phyloP scores from a whole-genome alignment of 768 basidiomycete species.

The Mycena haematopus region DNA sequence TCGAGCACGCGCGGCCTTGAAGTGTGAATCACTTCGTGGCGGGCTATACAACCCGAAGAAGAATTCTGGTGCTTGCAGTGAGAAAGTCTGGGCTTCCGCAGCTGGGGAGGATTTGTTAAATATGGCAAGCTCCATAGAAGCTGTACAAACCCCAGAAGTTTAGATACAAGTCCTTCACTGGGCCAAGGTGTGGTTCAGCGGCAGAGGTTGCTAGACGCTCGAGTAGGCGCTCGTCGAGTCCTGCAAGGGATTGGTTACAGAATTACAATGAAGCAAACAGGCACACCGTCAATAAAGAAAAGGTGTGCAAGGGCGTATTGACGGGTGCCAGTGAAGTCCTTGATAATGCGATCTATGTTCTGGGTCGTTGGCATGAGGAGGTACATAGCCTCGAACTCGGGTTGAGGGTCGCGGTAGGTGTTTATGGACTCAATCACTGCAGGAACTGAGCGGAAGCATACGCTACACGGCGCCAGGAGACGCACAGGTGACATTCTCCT shows the following conservation, averaged over 20 bases:
- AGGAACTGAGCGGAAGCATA: constrained; percentile 19
- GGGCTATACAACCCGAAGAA: constrained; percentile 94
- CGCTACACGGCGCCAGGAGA: constrained; percentile 26
- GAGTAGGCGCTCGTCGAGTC: constrained; percentile 79
- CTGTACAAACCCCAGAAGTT: constrained; percentile 86
- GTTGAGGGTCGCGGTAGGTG: constrained; percentile 80
- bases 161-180: constrained; percentile 85
- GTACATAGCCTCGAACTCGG: constrained; percentile 90
- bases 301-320: constrained; percentile 88
- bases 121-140: background rate
- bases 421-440: constrained; percentile 93
- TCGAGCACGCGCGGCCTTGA: constrained; percentile 71
- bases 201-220: constrained; percentile 75
- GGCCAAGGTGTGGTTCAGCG: constrained; percentile 78
- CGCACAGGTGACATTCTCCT: constrained; percentile 96
- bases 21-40: constrained; percentile 71
- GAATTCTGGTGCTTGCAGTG: constrained; percentile 72
- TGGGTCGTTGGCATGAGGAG: constrained; percentile 93
- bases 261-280: constrained; percentile 2
- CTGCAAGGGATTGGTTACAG: constrained; percentile 46
- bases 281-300: constrained; percentile 88
- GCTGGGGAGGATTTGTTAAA: constrained; percentile 52
- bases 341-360: constrained; percentile 91
- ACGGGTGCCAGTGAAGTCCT: constrained; percentile 71
- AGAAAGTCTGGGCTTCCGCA: constrained; percentile 86